Conservation (phyloP, 1,139 yeast species). For the Candida freyschussii region DNA sequence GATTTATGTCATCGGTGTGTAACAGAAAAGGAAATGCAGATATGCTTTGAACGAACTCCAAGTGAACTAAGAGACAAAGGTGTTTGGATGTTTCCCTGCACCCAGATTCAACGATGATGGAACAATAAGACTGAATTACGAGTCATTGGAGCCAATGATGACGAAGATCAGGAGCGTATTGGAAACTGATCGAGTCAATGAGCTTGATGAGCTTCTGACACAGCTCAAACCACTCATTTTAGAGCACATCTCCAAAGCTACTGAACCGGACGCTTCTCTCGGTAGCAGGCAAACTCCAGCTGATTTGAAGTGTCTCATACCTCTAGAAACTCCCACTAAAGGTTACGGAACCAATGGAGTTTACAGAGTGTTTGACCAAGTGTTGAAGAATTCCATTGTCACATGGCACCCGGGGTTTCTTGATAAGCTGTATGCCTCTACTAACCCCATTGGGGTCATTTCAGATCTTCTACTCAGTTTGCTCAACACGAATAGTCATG, state of each 20-base stretch:
- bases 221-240: slow-evolving; percentile 30
- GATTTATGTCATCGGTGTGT: too few relatives aligned
- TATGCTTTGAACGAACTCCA: too few relatives aligned
- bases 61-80: too few relatives aligned
- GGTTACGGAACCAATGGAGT: slow-evolving; percentile 41
- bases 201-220: slow-evolving; percentile 39
- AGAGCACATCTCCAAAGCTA: slow-evolving; percentile 18
- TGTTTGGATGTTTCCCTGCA: too few relatives aligned
- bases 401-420: slow-evolving; percentile 87
- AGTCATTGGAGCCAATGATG: slow-evolving; percentile 8
- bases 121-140: too few relatives aligned
- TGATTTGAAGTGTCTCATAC: slow-evolving; percentile 14
- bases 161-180: slow-evolving; percentile 21
- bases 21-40: too few relatives aligned
- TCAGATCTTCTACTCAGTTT: slow-evolving; percentile 66
- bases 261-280: slow-evolving; percentile 17
- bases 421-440: slow-evolving; percentile 80
- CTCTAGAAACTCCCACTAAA: slow-evolving; percentile 27
- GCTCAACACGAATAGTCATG: slow-evolving; percentile 81
- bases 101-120: too few relatives aligned
- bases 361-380: slow-evolving; percentile 47
- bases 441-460: slow-evolving; percentile 78
- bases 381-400: slow-evolving; percentile 65
- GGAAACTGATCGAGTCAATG: slow-evolving; percentile 36
- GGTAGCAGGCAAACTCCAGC: slow-evolving; percentile 17